Base-by-base conservation (phyloP, 139 green algal species). In the Chlorella sp. region DNA sequence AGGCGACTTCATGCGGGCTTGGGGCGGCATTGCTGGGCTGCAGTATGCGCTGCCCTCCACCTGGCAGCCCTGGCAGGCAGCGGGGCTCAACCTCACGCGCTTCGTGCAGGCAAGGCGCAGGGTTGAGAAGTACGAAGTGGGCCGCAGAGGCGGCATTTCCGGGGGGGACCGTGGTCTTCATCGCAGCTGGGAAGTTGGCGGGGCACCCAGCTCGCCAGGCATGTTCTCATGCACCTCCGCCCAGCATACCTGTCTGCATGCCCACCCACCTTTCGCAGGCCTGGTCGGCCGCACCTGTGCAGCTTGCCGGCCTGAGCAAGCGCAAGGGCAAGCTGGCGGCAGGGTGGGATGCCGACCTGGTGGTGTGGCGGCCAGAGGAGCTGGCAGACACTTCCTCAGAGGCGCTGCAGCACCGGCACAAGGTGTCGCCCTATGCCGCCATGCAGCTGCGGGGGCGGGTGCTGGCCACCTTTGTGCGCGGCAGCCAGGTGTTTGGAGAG, bases 11-110 rank as follows among this genome's bases (percentile, higher is more conserved):
- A 36, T 96, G 16, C 86, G 88, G 13, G 95, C 97, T 7, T 99
- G 97, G 97, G 97, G 97, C 64, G 97, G 97, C 84, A 99, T 99
- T 55, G 92, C 96, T 88, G 95, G 94, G 3, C 81, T 96, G 73
- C 97, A 99, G 90, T 97, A 98, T 83, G 74, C 89, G 44, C 92
- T 99, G 85, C 94, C 96, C 13, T 92, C 93, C 30, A 96, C 91
- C 1, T 98, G 94, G 96, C 94, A 92, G 21, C 90, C 82, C 21
- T 85, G 92, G 44, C n/a, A 18, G 78, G 74, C 44, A 25, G 17
- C 69, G 56, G 64, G 80, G 36, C 20, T 74, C 39, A 57, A 60
- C 32, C 56, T 83, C 12, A 71, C 26, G 36, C 82, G 68, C 47
- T 26, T 83, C 6, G 47, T 70, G 23, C 62, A 81, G 55, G 62